Base-by-base conservation (phyloP, 345 rosid genomes). In the Carallia brachiata region DNA sequence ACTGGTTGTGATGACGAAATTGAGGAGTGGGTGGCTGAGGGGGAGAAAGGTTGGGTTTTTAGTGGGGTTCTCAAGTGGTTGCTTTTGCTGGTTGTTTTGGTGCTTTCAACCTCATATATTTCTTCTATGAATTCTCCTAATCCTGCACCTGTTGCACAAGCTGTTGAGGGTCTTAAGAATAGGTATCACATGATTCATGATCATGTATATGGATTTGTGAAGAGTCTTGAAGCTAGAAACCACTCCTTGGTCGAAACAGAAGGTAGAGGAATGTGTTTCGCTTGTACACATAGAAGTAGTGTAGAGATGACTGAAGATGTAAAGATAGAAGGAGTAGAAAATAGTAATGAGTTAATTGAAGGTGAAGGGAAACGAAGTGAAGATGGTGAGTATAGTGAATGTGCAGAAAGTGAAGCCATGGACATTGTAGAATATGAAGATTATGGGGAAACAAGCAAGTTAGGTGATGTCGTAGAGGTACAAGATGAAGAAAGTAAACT, bases 71-170 rank as follows among this genome's bases (percentile, higher is more conserved):
- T 80, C 36, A 67, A 80, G 65, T 37, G 61, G 58, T 18, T 79
- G 48, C 65, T 81, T 54, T 47, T 74, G 67, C 16, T 77, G 31
- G 32, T 70, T 62, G 75, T 80, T 73, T 65, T 84, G 73, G 68
- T 76, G 71, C 18, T 78, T 56, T 70, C 57, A 23, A 74, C 79
- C 32, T 36, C 65, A 23, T 79, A 78, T 58, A 80, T 82, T 65
- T 78, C 80, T 67, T 69, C 79, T 6, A 74, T 73, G 81, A 78
- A 75, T 52, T 73, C 85, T 37, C 75, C 80, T 2, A 63, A 71
- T 36, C 58, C 67, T 30, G 62, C 74, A 44, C 63, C 36, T 36
- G 18, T 63, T 32, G 47, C 52, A 36, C 68, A 62, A 34, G 68
- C 71, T 53, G 53, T 70, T 19, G 44, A 57, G 73, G 56, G 55